Base-by-base conservation (phyloP, 495 filamentous ascomycete genomes). In the Talaromyces proteolyticus region DNA sequence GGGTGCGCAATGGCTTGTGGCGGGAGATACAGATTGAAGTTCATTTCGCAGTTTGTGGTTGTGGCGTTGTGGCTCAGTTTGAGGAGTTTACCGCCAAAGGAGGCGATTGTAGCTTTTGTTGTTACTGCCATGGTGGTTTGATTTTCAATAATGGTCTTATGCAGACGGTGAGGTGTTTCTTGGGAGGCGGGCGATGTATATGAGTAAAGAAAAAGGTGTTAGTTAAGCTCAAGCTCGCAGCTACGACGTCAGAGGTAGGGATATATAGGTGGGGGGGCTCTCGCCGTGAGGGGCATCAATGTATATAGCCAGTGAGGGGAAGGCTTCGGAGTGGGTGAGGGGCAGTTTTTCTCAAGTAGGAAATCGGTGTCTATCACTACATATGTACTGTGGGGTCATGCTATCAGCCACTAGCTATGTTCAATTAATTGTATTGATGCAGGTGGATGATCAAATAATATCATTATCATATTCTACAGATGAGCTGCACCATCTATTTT, bases 71-170 rank as follows among this genome's bases (percentile, higher is more conserved):
- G 93, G 58, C 80, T 80, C 22, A 97, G 84, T 70, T 97, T 97
- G 55, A 95, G 80, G 47, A 98, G 88, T 69, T 91, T 93, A 57
- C 93, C 93, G 63, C 91, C 91, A 69, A 96, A 97, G 61, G 83
- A 89, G 68, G 86, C 78, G 65, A 97, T 96, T 55, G 86, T 88
- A 16, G 90, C 87, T 67, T 86, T 94, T 53, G 86, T 93, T 60
- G 84, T 83, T 73, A 96, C 85, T 51, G 81, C 66, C 88, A 93
- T 93, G 34, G 29, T 41, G 21, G 21, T 41, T 49, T 34, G 12
- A 21, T 39, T 34, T 12, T 40, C 12, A n/a, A 4, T 22, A 7
- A 17, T 6, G 10, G 16, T 17, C 18, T 36, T n/a, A 17, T 41
- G 7, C 38, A 41, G 38, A 17, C n/a, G n/a, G n/a, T n/a, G n/a